Evolutionary conservation across 2,329 filamentous ascomycete genomes (phyloP), one percentile per base, ranked within the genome.

Genomic region (Ophiobolus disseminans): DNA sequence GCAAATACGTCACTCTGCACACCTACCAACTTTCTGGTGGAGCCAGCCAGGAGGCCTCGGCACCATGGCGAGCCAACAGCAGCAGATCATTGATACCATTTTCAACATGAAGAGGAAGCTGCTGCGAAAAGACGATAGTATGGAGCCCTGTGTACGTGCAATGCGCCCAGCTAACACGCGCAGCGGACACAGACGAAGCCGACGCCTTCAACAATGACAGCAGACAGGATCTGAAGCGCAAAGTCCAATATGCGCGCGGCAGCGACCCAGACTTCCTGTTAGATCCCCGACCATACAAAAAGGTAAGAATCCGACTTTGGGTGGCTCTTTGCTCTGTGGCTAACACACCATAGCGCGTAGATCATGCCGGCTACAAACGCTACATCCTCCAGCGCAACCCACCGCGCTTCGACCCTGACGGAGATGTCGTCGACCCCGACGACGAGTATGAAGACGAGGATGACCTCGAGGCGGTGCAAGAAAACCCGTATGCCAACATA

Each of bases 211-310:
- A 82, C 61, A 87, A 85, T 48, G 91, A 91, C 72, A 86, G 89
- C 66, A 88, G 88, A 53, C 85, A 90, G 73, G 93, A 92, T 70
- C 79, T 93, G 36, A 90, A 91, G 78, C 88, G 85, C 71, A 82
- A 85, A 62, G 86, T 89, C 35, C 82, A 85, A 60, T 89, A 89
- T 67, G 82, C 88, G 36, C 86, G 84, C 61, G 80, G 86, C 65
- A 88, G 88, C 49, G 85, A 87, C 63, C 78, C 91, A 55, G 84
- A 87, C 40, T 59, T 63, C 30, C 48, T 63, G 1, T 81, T 80
- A 21, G 87, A 87, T 2, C 84, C 86, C 34, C 81, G 85, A 59
- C 82, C 84, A 10, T 90, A 91, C 75, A 88, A 84, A 73, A 86
- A 89, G 81, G 89, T 88, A 72, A 52, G 79, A 67, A 22, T 35